Conservation (phyloP, 23 red algal genomes). For the Pyropia yezoensis region DNA sequence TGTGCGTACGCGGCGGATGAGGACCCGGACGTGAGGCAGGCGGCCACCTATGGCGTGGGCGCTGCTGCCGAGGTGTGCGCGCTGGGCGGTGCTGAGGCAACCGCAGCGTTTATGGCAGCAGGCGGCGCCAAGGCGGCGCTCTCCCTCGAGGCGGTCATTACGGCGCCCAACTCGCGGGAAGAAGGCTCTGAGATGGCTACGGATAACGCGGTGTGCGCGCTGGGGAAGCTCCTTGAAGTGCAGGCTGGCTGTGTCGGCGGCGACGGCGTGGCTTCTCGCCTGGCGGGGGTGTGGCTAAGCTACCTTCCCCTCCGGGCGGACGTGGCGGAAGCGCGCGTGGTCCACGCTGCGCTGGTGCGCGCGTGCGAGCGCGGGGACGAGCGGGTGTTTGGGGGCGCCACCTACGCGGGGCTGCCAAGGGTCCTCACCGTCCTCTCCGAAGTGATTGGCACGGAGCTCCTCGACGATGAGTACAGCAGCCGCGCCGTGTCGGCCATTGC, state of each 20-base stretch:
- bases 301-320: slow-evolving; percentile 73
- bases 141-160: slow-evolving; percentile 39
- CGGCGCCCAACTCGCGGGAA: slow-evolving; percentile 27
- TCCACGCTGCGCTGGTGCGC: slow-evolving; percentile 43
- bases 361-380: slow-evolving; percentile 29
- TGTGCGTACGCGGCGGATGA: slow-evolving; percentile 43
- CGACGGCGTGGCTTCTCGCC: slow-evolving; percentile 6
- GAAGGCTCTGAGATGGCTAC: slow-evolving; percentile 42
- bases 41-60: slow-evolving; percentile 81
- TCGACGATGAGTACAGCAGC: slow-evolving; percentile 26
- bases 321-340: slow-evolving; percentile 55
- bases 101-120: not conserved
- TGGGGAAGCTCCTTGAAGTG: slow-evolving; percentile 67
- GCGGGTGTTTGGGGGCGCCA: slow-evolving; percentile 30
- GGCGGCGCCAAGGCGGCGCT: slow-evolving; percentile 7
- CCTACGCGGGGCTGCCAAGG: slow-evolving; percentile 16
- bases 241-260: slow-evolving; percentile 30
- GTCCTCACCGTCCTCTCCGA: slow-evolving; percentile 31
- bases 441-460: slow-evolving; percentile 22
- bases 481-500: slow-evolving; percentile 32
- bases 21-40: slow-evolving; percentile 62
- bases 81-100: slow-evolving; percentile 33
- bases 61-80: slow-evolving; percentile 46
- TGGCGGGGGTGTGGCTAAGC: slow-evolving; percentile 20
- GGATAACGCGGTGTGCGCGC: slow-evolving; percentile 79